Conservation (phyloP, 192 early-diverging fungal genomes). For the Entomortierella chlamydospora region DNA sequence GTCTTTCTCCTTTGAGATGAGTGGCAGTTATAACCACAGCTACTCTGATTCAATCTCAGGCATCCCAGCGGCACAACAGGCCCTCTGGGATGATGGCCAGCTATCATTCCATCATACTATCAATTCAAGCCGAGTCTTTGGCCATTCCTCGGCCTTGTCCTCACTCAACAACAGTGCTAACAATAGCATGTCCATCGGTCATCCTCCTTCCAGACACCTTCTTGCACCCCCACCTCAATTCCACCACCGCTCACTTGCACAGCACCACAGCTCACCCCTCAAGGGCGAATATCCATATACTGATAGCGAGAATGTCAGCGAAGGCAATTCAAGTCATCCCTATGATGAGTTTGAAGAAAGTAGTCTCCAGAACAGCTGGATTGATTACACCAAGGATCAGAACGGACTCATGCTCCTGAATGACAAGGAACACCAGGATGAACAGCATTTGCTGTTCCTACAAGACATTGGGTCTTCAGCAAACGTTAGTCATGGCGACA, state of each 20-base stretch:
- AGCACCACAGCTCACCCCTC: slow-evolving; percentile 32
- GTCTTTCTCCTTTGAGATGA: slow-evolving; percentile 43
- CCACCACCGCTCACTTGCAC: slow-evolving; percentile 13
- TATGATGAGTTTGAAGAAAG: slow-evolving; percentile 26
- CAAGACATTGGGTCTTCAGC: slow-evolving; percentile 37
- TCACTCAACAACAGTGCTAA: slow-evolving; percentile 50
- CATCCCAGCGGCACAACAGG: slow-evolving; percentile 40
- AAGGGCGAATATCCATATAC: slow-evolving; percentile 16
- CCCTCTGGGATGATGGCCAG: slow-evolving; percentile 52
- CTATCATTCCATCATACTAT: slow-evolving; percentile 18
- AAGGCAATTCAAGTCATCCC: neutral
- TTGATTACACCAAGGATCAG: slow-evolving; percentile 39
- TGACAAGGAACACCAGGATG: slow-evolving; percentile 39
- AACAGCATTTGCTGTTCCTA: slow-evolving; percentile 35
- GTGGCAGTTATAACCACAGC: slow-evolving; percentile 41
- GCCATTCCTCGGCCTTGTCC: slow-evolving; percentile 15
- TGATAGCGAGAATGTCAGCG: slow-evolving; percentile 4
- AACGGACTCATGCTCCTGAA: slow-evolving; percentile 40
- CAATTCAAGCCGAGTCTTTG: slow-evolving; percentile 27
- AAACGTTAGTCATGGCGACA: slow-evolving; percentile 42
- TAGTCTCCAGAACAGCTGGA: slow-evolving; percentile 32
- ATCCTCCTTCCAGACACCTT: slow-evolving; percentile 17
- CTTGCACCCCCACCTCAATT: slow-evolving; percentile 23
- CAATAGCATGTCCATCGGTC: slow-evolving; percentile 34
- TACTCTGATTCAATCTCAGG: slow-evolving; percentile 50